Base-by-base conservation (phyloP, 805 yeast species). In the Candida bentonensis region DNA sequence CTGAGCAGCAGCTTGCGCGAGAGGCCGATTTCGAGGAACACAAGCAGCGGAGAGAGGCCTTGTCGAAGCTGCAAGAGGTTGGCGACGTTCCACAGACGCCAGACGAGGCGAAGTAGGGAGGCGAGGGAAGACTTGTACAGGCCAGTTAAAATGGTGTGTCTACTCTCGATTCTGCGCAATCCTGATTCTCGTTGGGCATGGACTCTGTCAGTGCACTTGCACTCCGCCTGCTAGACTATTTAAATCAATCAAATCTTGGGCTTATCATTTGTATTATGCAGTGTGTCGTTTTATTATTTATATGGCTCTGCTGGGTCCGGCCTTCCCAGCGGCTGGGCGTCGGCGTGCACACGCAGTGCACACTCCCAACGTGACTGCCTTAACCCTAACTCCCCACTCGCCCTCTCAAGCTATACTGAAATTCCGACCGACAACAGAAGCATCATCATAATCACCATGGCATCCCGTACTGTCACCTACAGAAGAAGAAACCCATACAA, bases 401-500 rank as follows among this genome's bases (percentile, higher is more conserved):
- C 23, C n/a, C 25, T 22, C 34, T 34, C 15, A 26, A 23, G n/a
- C 15, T 7, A 22, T 21, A 27, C 30, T 23, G 27, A 27, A 23
- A 33, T n/a, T 21, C 22, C 33, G n/a, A 45, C 25, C 48, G 45
- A 26, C 50, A 67, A 75, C 66, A 75, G 36, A 13, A 13, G 17
- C 11, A 11, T 17, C 36, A 30, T 9, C 11, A 11, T 30, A 11
- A 30, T 30, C 7, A 30, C 5, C 11, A 92, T 92, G 98, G 98
- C 96, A 72, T 95, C 87, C 77, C 89, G 98, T 82, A n/a, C n/a
- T n/a, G 94, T 88, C 73, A 87, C 96, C 62, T 88, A 79, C 84
- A 86, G 96, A 82, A 86, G 94, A 80, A 85, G 95, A 81, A 88
- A 87, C 73, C 95, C 96, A 76, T 88, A 87, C 95, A 92, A 92